Percentiles rank a stretch among this genome's conserved stretches.
Evolutionary conservation across 495 filamentous ascomycete genomes (phyloP).

Genomic region (Evansstolkia leycettana): DNA sequence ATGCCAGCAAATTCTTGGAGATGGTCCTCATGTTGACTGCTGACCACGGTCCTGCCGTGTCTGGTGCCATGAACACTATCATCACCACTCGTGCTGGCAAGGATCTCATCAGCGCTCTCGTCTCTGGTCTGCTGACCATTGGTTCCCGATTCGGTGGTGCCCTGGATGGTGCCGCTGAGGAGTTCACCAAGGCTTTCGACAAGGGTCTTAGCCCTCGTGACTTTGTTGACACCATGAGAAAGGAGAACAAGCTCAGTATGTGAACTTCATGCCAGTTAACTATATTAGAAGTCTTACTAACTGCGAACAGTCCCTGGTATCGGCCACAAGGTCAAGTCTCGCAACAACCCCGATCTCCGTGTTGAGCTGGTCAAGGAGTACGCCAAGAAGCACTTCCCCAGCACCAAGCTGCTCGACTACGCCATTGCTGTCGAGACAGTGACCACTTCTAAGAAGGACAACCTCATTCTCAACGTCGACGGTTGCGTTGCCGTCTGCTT

Average conservation of each 20-base stretch:
- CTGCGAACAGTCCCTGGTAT: constrained; percentile 69
- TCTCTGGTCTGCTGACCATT: constrained; percentile 94
- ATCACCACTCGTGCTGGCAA: constrained; percentile 98
- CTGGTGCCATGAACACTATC: constrained; percentile 99
- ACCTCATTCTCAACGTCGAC: constrained; percentile 98
- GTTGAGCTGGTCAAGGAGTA: constrained; percentile 99
- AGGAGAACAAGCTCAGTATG: constrained; percentile 97
- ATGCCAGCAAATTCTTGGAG: constrained; percentile 97
- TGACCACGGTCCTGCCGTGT: constrained; percentile 97
- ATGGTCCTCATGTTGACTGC: constrained; percentile 99
- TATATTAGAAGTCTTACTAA: constrained; percentile 18
- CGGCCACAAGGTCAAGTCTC: constrained; percentile 97
- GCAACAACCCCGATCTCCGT: constrained; percentile 98
- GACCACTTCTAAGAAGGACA: constrained; percentile 99
- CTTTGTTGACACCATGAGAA: constrained; percentile 97
- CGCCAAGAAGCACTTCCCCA: constrained; percentile 93
- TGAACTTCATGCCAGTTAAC: constrained; percentile 3
- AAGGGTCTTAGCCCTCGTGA: constrained; percentile 96
- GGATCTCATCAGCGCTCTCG: constrained; percentile 89
- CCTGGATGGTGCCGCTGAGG: constrained; percentile 92
- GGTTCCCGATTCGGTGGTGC: constrained; percentile 98
- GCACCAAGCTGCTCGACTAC: constrained; percentile 93
- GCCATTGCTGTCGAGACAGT: constrained; percentile 96
- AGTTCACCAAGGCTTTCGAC: constrained; percentile 96
- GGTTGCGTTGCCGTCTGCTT: constrained; percentile 98